Conservation (phyloP, 306 rosid species). For the Styphnolobium japonicum region DNA sequence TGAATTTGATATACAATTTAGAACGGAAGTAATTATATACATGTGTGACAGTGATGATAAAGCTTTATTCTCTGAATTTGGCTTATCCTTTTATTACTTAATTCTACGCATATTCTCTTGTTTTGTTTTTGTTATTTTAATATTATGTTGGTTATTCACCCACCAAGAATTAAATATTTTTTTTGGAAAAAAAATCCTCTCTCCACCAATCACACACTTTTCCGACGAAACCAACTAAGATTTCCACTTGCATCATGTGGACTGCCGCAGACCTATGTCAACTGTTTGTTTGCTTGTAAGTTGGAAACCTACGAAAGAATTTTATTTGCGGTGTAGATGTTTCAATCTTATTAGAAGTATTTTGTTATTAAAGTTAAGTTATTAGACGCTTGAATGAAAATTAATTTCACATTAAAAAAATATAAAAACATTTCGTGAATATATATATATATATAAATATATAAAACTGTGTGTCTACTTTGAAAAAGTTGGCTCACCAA, state of each 20-base stretch:
- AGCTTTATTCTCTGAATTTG: neutral
- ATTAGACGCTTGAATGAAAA: too few species aligned
- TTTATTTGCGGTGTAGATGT: too few species aligned
- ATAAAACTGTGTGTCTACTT: constrained; percentile 34
- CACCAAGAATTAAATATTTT: constrained; percentile 32
- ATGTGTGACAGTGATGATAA: neutral
- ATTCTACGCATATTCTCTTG: neutral
- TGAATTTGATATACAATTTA: too few species aligned
- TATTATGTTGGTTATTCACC: constrained; percentile 32
- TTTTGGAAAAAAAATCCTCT: constrained; percentile 13
- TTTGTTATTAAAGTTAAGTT: too few species aligned
- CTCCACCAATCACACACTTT: constrained; percentile 29
- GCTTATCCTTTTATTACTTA: neutral
- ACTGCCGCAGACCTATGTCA: constrained; percentile 30
- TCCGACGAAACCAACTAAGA: constrained; percentile 55
- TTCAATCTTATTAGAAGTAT: too few species aligned
- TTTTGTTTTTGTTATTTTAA: neutral
- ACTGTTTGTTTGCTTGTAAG: too few species aligned
- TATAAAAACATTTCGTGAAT: too few species aligned
- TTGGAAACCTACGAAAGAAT: too few species aligned
- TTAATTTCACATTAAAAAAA: too few species aligned
- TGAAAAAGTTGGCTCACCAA: constrained; percentile 37
- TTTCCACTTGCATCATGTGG: constrained; percentile 56
- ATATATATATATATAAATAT: too few species aligned
- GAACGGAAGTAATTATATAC: too few species aligned